These are phyloP conservation scores for Fraxinus baroniana DNA, from an alignment of 305 asterid species.

Conservation along the genomic window DNA sequence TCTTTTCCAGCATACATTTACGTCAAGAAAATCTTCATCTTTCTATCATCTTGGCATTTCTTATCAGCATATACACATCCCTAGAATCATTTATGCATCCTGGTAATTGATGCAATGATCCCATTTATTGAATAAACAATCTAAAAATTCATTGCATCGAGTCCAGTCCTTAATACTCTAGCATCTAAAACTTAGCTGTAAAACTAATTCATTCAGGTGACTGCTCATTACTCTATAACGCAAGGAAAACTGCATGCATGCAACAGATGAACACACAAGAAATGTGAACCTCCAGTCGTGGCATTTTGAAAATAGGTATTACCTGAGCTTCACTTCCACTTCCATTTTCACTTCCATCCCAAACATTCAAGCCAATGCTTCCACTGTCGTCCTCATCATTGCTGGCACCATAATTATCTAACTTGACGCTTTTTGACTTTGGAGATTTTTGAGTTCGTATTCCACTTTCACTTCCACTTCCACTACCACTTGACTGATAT, in stretches of 20 bases:
- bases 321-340: constrained; percentile 13
- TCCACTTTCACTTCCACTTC: constrained; percentile 9
- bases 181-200: neutral
- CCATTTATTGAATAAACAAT: neutral
- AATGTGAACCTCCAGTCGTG: neutral
- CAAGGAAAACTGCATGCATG: neutral
- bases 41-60: neutral
- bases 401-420: constrained; percentile 7
- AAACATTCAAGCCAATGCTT: constrained; percentile 11
- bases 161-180: neutral
- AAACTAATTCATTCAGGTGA: neutral
- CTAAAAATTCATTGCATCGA: neutral
- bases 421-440: neutral
- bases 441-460: constrained; percentile 4
- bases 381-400: constrained; percentile 7
- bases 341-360: constrained; percentile 8
- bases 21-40: neutral
- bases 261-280: neutral
- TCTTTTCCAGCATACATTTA: neutral
- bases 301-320: neutral
- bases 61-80: neutral
- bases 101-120: neutral
- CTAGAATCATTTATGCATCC: neutral
- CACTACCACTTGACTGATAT: constrained; percentile 10
- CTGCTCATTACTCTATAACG: neutral